Evolutionary conservation across 2,329 filamentous ascomycete genomes (phyloP), one percentile per base, ranked within the genome.

Genomic region (Orbilia oligospora): DNA sequence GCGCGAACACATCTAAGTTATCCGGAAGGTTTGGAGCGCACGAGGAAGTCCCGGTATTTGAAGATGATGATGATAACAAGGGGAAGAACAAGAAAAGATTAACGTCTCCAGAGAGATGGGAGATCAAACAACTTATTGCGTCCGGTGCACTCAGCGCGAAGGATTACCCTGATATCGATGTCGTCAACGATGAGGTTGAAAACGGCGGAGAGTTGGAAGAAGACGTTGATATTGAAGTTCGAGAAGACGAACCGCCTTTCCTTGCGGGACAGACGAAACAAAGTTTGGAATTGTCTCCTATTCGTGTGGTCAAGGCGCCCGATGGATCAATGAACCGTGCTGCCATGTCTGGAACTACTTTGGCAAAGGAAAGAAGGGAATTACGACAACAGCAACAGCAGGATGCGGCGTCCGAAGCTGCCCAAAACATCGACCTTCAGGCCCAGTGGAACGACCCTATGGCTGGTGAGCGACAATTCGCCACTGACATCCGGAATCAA

Each of bases 391-490:
- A 97, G 83, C 95, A 99, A 85, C 90, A 90, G 0, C 92, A 97
- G 76, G 93, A 92, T 86, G 89, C 82, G n/a, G 86, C 87, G 1
- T 91, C 93, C 22, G 90, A 96, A 79, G 90, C 93, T 80, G 88
- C 90, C 1, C 86, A 90, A 0, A 92, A 94, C 82, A 92, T 96
- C 36, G 94, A 98, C 82, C 87, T 99, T 2, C 90, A 91, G 66
- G 90, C 93, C 12, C 94, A 97, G 84, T 99, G 97, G 97, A 92
- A 97, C 73, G 96, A 99, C 84, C 96, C 96, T 0, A 97, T 99
- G 94, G 91, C 93, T 14, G 90, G 91, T 24, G 90, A 94, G 83
- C 89, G 92, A 70, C 91, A 96, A 81, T 99, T 99, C 85, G 96
- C 96, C 0, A 91, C 91, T 81, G 96, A 98, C 81, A 84, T 98